Base-by-base conservation (phyloP, 495 filamentous ascomycete genomes). In the Penicillium daleae region DNA sequence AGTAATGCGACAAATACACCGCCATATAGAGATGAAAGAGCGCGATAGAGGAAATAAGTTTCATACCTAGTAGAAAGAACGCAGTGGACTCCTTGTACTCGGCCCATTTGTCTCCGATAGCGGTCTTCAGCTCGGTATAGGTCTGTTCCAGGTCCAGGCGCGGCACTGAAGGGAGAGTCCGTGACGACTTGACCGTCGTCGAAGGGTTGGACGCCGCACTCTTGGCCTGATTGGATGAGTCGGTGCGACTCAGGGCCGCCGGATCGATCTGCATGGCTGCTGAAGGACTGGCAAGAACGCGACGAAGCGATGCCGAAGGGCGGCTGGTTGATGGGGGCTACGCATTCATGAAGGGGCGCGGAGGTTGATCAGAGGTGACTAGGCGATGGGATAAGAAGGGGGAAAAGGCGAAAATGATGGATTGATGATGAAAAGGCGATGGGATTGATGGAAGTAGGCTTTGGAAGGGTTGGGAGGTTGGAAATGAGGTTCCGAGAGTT, bases 121-220 rank as follows among this genome's bases (percentile, higher is more conserved):
- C 86, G 44, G 82, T 78, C 73, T 97, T 97, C 49, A 99, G 83
- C 62, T 89, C 87, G 37, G 91, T 89, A 71, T 98, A 97, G 65
- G 93, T 82, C 29, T 92, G 90, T 72, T 97, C 93, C 26, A 97
- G 80, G 70, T 99, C 93, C 61, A 98, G 90, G 67, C 95, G 90
- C 81, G 89, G 88, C 61, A 87, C 87, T 6, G 86, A 85, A 67
- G 89, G 92, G 54, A 83, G 57, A 75, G 80, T 77, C 82, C 90
- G 78, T 17, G 78, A 78, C 9, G 78, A 74, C 64, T 84, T 85
- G 60, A 85, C 82, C 12, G 83, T 74, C 54, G 82, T 77, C 10
- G 86, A 75, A 17, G 80, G 80, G 24, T 84, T 84, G 44, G 85
- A 76, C 57, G 83, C 83, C 59, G 90, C 79, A 49, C 83, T 77